These are phyloP conservation scores for Aspergillus kassunensis DNA, from an alignment of 495 filamentous ascomycete species.

Conservation along the genomic window DNA sequence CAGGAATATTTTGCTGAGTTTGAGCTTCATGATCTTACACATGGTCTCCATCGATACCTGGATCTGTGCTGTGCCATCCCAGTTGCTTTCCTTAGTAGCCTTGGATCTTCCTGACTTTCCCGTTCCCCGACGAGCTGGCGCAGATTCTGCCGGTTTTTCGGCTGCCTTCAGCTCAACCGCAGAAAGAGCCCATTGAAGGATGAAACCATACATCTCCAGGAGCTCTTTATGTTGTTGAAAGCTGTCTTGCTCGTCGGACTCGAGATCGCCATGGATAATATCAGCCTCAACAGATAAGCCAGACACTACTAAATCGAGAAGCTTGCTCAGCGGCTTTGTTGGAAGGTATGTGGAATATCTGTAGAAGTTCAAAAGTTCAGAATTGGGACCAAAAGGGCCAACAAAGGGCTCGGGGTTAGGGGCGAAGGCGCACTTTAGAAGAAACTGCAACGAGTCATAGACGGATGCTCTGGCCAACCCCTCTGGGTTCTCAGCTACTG, in stretches of 20 bases:
- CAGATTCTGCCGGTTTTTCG: slow-evolving; percentile 72
- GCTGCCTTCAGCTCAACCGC: slow-evolving; percentile 90
- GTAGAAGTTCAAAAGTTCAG: slow-evolving; percentile 60
- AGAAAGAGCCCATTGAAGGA: slow-evolving; percentile 91
- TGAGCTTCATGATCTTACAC: slow-evolving; percentile 93
- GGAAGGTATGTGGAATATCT: slow-evolving; percentile 84
- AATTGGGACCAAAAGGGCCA: slow-evolving; percentile 43
- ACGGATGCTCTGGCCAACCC: slow-evolving; percentile 69
- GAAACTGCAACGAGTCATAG: slow-evolving; percentile 90
- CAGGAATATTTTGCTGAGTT: slow-evolving; percentile 85
- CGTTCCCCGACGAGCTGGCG: slow-evolving; percentile 63
- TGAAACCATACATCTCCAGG: slow-evolving; percentile 90
- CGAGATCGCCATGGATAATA: slow-evolving; percentile 76
- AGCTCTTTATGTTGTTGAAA: slow-evolving; percentile 82
- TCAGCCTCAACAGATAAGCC: slow-evolving; percentile 93
- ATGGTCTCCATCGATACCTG: slow-evolving; percentile 86
- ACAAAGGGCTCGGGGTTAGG: slow-evolving; percentile 44
- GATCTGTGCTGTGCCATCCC: slow-evolving; percentile 86
- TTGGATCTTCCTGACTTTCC: slow-evolving; percentile 77
- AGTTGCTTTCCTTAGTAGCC: slow-evolving; percentile 65
- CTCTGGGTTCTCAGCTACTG: slow-evolving; percentile 86
- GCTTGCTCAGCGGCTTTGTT: slow-evolving; percentile 77
- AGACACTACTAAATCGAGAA: slow-evolving; percentile 88
- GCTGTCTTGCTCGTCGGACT: slow-evolving; percentile 84
- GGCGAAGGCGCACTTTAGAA: slow-evolving; percentile 88